phyloP scores from a whole-genome alignment of 345 rosid species.

The Populus davidiana region DNA sequence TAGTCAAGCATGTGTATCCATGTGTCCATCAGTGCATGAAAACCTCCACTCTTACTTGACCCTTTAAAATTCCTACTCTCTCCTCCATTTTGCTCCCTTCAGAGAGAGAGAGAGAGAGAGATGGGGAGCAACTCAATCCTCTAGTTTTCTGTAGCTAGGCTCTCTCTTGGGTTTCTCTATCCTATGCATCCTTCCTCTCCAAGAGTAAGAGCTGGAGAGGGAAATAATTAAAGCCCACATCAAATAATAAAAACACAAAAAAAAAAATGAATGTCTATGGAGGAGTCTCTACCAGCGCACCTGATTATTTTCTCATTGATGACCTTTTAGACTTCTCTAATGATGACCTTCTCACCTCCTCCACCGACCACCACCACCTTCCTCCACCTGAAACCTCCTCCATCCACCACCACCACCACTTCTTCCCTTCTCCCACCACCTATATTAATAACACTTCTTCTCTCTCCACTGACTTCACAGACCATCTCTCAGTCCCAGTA shows the following conservation, averaged over 20 bases:
- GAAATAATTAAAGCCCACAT: background rate
- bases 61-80: background rate
- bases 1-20: conserved; percentile 33
- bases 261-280: conserved; percentile 53
- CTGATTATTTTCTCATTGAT: conserved; percentile 60
- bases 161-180: background rate
- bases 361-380: conserved; percentile 19
- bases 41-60: conserved; percentile 8
- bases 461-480: conserved; percentile 44
- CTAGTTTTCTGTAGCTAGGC: background rate
- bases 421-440: conserved; percentile 24
- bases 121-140: background rate
- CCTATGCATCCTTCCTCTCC: background rate
- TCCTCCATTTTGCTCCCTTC: background rate
- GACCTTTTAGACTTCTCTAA: conserved; percentile 75
- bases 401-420: conserved; percentile 5
- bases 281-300: conserved; percentile 25
- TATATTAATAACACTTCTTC: background rate
- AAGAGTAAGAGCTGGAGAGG: background rate
- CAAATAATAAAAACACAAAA: background rate
- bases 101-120: background rate
- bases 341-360: conserved; percentile 38
- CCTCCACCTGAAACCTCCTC: conserved; percentile 23
- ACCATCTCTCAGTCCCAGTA: conserved; percentile 71
- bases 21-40: conserved; percentile 17